Evolutionary conservation across 345 rosid genomes (phyloP), one percentile per base, ranked within the genome.

Genomic region (Litchi chinensis): DNA sequence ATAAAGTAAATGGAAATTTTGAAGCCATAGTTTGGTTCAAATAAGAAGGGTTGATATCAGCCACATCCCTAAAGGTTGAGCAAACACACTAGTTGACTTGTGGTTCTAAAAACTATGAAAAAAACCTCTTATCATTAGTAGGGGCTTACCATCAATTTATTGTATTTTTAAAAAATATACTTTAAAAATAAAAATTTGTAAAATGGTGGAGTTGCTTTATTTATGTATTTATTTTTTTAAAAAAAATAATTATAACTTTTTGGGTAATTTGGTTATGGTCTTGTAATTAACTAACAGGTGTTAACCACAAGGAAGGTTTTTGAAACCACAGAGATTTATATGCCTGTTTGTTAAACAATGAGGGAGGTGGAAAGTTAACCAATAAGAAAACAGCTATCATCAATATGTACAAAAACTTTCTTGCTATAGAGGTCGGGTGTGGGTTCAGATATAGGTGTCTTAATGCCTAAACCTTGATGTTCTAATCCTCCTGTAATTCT

Each of bases 291-390:
- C 24, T 57, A 57, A 57, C 21, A 19, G 26, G 0, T 60, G 65
- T 21, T n/a, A 19, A 21, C 28, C 12, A 10, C 28, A 9, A 60
- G 24, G 65, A 60, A 60, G 65, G 65, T n/a, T 60, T 60, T 22
- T 10, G 12, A 22, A 60, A 60, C 65, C 28, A 21, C 12, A 3
- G 9, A 22, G 12, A 60, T n/a, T 7, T 60, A 8, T 10, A 8
- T 60, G 28, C 26, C 8, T 57, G 5, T 57, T 57, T 57, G 9
- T 57, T n/a, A 21, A 57, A 60, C 28, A 22, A 6, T 9, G 21
- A 60, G 28, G 65, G 65, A 60, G 28, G 65, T 21, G 28, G 65
- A 60, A 60, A 60, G 26, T 60, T 60, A 60, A 60, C 65, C 65
- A 60, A n/a, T 60, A 60, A 9, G 8, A 46, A 60, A 60, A 37